These are phyloP conservation scores for Penicillium robsamsonii DNA, from an alignment of 495 filamentous ascomycete species.

Conservation along the genomic window DNA sequence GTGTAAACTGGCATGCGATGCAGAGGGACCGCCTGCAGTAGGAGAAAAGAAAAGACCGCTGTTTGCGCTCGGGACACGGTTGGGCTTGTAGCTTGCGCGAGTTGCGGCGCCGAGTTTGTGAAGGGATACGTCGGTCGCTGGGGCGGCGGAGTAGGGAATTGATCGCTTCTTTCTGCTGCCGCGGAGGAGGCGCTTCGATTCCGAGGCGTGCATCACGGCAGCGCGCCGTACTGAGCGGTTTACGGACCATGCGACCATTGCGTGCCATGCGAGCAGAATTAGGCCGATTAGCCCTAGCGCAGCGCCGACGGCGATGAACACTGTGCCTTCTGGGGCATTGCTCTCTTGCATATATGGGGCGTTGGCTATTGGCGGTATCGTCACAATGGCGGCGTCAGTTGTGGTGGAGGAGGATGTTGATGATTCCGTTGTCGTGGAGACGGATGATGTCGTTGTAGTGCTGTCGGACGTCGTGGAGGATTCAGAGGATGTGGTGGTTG, in stretches of 20 bases:
- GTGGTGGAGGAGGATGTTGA: conserved; percentile 31
- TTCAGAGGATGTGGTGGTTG: conserved; percentile 25
- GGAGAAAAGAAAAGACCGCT: conserved; percentile 89
- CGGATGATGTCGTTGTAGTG: conserved; percentile 22
- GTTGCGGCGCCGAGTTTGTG: conserved; percentile 47
- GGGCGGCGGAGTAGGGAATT: conserved; percentile 34
- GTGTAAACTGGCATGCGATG: conserved; percentile 22
- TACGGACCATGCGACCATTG: conserved; percentile 84
- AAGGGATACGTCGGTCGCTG: conserved; percentile 56
- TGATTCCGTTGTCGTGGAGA: conserved; percentile 29
- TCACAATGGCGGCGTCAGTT: conserved; percentile 40
- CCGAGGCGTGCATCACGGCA: conserved; percentile 66
- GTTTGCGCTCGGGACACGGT: conserved; percentile 47
- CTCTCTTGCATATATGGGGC: conserved; percentile 96
- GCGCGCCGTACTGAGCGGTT: conserved; percentile 84
- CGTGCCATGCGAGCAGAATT: conserved; percentile 81
- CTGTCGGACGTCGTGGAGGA: conserved; percentile 20
- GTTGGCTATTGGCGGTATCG: conserved; percentile 75
- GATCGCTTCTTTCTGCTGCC: conserved; percentile 54
- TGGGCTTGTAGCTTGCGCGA: conserved; percentile 40
- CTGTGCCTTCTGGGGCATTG: conserved; percentile 86
- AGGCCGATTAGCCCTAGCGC: conserved; percentile 78
- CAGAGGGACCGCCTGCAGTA: conserved; percentile 61
- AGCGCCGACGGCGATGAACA: conserved; percentile 93
- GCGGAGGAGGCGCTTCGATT: conserved; percentile 59